Conservation (phyloP, 2,329 filamentous ascomycete species). For the Fonsecaea monophora region DNA sequence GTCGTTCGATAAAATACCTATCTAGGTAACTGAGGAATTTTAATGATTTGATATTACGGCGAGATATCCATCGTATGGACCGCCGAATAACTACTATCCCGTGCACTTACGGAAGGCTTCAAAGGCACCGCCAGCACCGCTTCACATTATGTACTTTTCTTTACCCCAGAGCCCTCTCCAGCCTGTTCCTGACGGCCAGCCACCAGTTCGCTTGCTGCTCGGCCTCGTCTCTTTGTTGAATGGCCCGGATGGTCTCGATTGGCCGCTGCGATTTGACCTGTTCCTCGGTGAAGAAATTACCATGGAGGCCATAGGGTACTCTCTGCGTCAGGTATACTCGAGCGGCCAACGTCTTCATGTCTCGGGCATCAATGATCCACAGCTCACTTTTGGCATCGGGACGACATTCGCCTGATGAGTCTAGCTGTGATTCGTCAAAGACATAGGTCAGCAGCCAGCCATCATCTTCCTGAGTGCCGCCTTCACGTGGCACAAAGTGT, state of each 20-base stretch:
- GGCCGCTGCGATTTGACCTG: conserved; percentile 59
- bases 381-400: conserved; percentile 63
- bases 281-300: conserved; percentile 64
- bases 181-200: conserved; percentile 13
- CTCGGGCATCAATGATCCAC: conserved; percentile 70
- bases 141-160: not conserved
- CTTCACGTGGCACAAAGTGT: conserved; percentile 63
- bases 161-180: conserved; percentile 18
- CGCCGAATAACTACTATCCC: not conserved
- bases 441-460: conserved; percentile 73
- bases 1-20: not conserved
- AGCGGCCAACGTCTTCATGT: conserved; percentile 67
- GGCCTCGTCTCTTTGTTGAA: conserved; percentile 24
- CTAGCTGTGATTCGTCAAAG: conserved; percentile 71
- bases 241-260: conserved; percentile 43
- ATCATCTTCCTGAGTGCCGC: conserved; percentile 63
- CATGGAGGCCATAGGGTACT: conserved; percentile 73
- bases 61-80: not conserved
- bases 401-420: conserved; percentile 56
- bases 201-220: conserved; percentile 14
- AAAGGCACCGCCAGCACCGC: not conserved
- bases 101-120: not conserved
- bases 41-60: not conserved
- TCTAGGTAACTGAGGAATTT: too few relatives aligned
- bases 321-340: conserved; percentile 67